These are phyloP conservation scores for Parastagonospora avenae DNA, from an alignment of 2,329 filamentous ascomycete genomes.

Conservation along the genomic window DNA sequence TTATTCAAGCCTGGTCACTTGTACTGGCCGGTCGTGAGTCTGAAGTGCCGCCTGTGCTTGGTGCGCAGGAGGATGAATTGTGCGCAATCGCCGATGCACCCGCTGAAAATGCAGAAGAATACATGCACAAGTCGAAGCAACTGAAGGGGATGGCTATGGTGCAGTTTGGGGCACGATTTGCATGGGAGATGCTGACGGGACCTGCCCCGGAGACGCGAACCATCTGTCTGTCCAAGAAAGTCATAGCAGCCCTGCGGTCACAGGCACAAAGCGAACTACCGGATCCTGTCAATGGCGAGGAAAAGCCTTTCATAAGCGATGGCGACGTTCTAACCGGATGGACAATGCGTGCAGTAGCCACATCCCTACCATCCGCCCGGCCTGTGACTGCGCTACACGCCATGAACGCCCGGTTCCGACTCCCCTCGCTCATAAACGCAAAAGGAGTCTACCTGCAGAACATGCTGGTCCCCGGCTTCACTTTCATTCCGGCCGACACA, in stretches of 20 bases:
- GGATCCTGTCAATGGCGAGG: constrained; percentile 1
- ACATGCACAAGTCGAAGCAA: constrained; percentile 15
- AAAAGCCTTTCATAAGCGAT: constrained; percentile 25
- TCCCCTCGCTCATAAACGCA: constrained; percentile 20
- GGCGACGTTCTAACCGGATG: constrained; percentile 33
- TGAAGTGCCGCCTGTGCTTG: constrained; percentile 43
- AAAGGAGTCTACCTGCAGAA: constrained; percentile 22
- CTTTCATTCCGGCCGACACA: constrained; percentile 11
- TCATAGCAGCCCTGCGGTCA: constrained; percentile 16
- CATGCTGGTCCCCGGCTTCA: constrained; percentile 16
- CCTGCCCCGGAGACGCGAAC: constrained; percentile 38
- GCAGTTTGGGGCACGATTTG: constrained; percentile 14
- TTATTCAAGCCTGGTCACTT: constrained; percentile 55
- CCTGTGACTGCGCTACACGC: constrained; percentile 48
- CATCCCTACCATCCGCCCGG: constrained; percentile 28
- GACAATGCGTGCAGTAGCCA: constrained; percentile 28
- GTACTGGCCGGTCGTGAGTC: constrained; percentile 52
- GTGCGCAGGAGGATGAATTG: constrained; percentile 45
- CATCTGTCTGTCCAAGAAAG: constrained; percentile 46
- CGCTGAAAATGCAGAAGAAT: constrained; percentile 12
- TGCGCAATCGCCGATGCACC: constrained; percentile 4
- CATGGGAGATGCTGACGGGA: constrained; percentile 12
- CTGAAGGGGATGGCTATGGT: constrained; percentile 17
- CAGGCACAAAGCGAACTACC: constrained; percentile 38
- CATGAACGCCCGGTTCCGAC: constrained; percentile 48